Percentiles rank a stretch among this genome's conserved stretches.
These are phyloP conservation scores for Acacia crassicarpa DNA, from an alignment of 306 rosid species.

Conservation along the genomic window DNA sequence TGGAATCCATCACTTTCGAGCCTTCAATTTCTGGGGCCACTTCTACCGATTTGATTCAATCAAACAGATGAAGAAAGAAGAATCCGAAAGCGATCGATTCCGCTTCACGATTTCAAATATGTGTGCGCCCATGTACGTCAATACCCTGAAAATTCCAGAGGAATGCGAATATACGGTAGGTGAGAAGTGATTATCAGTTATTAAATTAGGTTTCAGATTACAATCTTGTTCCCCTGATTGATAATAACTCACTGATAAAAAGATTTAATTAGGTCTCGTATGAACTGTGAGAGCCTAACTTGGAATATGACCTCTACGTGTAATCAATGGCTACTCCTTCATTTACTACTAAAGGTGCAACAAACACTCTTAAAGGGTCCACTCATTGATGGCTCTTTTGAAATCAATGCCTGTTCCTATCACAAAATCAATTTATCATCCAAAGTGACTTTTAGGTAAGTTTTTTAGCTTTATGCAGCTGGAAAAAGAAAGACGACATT, in stretches of 20 bases:
- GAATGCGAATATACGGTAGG: slow-evolving; percentile 27
- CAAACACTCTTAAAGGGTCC: slow-evolving; percentile 6
- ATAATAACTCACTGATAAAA: background rate
- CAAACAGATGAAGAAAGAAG: background rate
- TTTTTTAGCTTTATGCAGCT: slow-evolving; percentile 7
- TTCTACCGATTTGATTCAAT: slow-evolving; percentile 13
- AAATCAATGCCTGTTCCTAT: slow-evolving; percentile 26
- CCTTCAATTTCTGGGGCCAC: slow-evolving; percentile 22
- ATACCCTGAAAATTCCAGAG: slow-evolving; percentile 24
- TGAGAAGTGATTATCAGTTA: slow-evolving; percentile 34
- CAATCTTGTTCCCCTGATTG: slow-evolving; percentile 6
- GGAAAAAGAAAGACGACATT: background rate
- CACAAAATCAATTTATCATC: slow-evolving; percentile 25
- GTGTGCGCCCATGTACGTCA: background rate
- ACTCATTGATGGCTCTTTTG: slow-evolving; percentile 27
- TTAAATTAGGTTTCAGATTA: slow-evolving; percentile 11
- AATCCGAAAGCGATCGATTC: slow-evolving; percentile 1
- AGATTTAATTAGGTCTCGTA: slow-evolving; percentile 31
- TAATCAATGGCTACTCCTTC: slow-evolving; percentile 29
- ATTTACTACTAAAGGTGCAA: slow-evolving; percentile 25
- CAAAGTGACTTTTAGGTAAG: slow-evolving; percentile 19
- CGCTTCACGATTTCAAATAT: background rate
- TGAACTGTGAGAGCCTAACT: slow-evolving; percentile 33
- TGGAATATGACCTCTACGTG: slow-evolving; percentile 19
- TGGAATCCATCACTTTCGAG: slow-evolving; percentile 7